Evolutionary conservation across 495 filamentous ascomycete genomes (phyloP), one percentile per base, ranked within the genome.

Genomic region (Annulohypoxylon bovei): DNA sequence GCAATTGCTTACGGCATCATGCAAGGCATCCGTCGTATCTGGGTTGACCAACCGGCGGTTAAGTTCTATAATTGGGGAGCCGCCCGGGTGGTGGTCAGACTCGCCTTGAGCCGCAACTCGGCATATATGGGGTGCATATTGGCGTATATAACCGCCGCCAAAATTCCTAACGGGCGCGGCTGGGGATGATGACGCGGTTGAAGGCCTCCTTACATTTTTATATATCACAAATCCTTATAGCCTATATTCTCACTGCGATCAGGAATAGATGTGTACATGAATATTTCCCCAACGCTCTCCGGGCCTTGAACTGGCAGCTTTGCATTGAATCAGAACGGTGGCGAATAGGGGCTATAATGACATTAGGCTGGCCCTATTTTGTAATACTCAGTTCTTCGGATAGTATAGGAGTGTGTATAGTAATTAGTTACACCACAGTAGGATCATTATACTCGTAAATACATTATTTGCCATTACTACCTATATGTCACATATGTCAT

Each of bases 81-180:
- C n/a, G n/a, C 14, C 5, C 5, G 8, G 32, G 33, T 33, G 30
- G 16, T 20, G 32, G 33, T 22, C 8, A 39, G 20, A 37, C 7
- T 18, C 6, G 20, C 33, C 18, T 39, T 56, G 32, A 39, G 32
- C 53, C 53, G 53, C 32, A 39, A 12, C 8, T 20, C 20, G 32
- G 32, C 32, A 56, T 56, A 56, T 56, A 56, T 56, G 53, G 32
- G 53, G 32, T 56, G 33, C 32, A 56, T 56, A 32, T 28, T 6
- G 27, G 16, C 49, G 49, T 53, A 23, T 53, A 23, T 11, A 39
- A 56, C 53, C 32, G 53, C 12, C 20, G 6, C 30, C 18, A 53
- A 53, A 32, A 16, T 20, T 8, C 32, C 18, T n/a, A 56, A n/a
- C 14, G 1, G 20, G 18, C 9, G 16, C 32, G 32, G 53, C 12